Percentiles rank a stretch among this genome's conserved stretches.
phyloP scores from a whole-genome alignment of 352 stramenopile genomes.

The Phytophthora litchii region DNA sequence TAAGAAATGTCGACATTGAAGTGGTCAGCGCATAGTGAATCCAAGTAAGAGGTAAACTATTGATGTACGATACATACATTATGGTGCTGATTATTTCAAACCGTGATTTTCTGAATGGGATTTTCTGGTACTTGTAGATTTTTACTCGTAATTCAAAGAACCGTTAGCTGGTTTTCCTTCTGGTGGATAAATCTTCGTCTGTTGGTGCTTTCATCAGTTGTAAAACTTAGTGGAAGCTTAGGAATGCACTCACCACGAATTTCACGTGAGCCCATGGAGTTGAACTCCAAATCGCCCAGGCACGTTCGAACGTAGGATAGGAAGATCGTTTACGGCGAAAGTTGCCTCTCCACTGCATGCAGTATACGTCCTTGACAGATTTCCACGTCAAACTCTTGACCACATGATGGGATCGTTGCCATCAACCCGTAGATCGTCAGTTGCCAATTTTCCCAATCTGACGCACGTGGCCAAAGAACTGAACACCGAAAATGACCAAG shows the following conservation, averaged over 20 bases:
- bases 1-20: neutral
- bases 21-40: neutral
- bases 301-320: slow-evolving; percentile 1
- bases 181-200: slow-evolving; percentile 11
- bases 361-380: neutral
- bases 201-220: neutral
- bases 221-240: neutral
- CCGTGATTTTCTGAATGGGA: too few relatives aligned
- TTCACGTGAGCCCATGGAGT: slow-evolving; percentile 1
- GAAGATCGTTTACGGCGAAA: slow-evolving; percentile 3
- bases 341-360: neutral
- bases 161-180: neutral
- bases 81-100: neutral
- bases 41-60: neutral
- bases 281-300: slow-evolving; percentile 13
- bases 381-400: slow-evolving; percentile 6
- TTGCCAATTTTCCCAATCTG: slow-evolving; percentile 12
- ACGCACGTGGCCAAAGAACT: slow-evolving; percentile 1
- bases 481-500: slow-evolving; percentile 8
- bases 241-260: too few relatives aligned
- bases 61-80: neutral
- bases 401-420: slow-evolving; percentile 14
- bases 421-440: neutral
- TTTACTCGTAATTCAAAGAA: neutral
- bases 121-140: neutral